Evolutionary conservation across 2,329 filamentous ascomycete species (phyloP), one percentile per base, ranked within the genome.

Genomic region (Fonsecaea erecta): DNA sequence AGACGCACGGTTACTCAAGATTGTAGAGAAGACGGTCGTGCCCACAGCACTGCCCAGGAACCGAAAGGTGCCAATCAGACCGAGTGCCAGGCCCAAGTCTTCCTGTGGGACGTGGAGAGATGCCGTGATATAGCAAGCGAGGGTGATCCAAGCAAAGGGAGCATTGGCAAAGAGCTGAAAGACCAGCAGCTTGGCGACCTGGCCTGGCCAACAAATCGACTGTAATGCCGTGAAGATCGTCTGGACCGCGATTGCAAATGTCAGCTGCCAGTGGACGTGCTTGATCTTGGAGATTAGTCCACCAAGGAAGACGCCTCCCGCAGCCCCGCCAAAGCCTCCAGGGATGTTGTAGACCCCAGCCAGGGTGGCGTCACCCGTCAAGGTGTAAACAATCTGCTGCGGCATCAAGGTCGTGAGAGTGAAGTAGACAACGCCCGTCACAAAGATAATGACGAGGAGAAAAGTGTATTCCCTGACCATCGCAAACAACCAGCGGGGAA

Each of bases 261-360:
- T 16, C 24, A 63, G 18, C 21, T 63, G 61, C 26, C 12, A 37
- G 12, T 52, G 61, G 4, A 63, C 54, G 12, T 56, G 61, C 24
- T 53, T 53, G 24, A 63, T 63, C 43, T 59, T 59, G 26, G 3
- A 30, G 4, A 63, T 56, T 7, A 52, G 18, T 3, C 54, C 53
- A 11, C 61, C 61, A 0, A 63, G 43, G 43, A 63, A 5, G 8
- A 18, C 34, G 7, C 61, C 61, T 9, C 61, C 61, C 12, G 16
- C 21, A 1, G 53, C 40, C 7, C 56, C 65, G 51, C 66, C 70
- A 21, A 70, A 63, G 12, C 71, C 60, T 1, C 65, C 63, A n/a
- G 75, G 78, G 65, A 81, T 74, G 76, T 78, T 79, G 60, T 64
- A 62, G 24, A 52, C 18, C 3, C 79, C 80, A 63, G 79, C 75